Evolutionary conservation across 164 flowering plant genomes (phyloP).

Genomic region (Nelumbo lutea): DNA sequence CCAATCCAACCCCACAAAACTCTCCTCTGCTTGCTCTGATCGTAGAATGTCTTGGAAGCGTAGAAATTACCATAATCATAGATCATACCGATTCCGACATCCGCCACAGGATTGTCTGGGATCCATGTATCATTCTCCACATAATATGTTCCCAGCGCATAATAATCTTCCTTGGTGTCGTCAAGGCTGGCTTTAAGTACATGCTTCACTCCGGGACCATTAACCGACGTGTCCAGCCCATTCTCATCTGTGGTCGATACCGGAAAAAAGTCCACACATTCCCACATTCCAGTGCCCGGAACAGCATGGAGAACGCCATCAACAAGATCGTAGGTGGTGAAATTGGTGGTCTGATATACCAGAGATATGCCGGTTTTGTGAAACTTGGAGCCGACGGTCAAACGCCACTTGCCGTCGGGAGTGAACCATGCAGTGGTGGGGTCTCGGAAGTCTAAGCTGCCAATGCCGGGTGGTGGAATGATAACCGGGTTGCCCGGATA

Average conservation of each 20-base stretch:
- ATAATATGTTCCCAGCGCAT: conserved; percentile 68
- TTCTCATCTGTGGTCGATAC: conserved; percentile 31
- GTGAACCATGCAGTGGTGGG: conserved; percentile 78
- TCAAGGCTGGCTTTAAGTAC: conserved; percentile 77
- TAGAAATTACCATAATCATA: conserved; percentile 75
- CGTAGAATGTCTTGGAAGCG: conserved; percentile 84
- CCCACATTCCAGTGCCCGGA: conserved; percentile 88
- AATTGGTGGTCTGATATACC: conserved; percentile 61
- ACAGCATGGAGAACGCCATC: conserved; percentile 53
- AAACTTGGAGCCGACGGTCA: conserved; percentile 60
- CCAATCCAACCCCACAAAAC: conserved; percentile 81
- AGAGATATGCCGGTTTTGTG: conserved; percentile 57
- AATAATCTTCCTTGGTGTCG: conserved; percentile 59
- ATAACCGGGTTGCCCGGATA: conserved; percentile 67
- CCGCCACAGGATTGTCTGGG: conserved; percentile 55
- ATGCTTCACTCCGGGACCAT: conserved; percentile 62
- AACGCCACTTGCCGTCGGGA: conserved; percentile 52
- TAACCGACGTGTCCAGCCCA: conserved; percentile 64
- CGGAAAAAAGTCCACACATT: conserved; percentile 90
- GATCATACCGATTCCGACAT: conserved; percentile 67
- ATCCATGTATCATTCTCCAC: conserved; percentile 36
- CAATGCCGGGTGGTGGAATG: conserved; percentile 61
- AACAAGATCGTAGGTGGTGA: conserved; percentile 35
- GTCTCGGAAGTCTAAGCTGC: conserved; percentile 60
- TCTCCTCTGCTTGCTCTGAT: conserved; percentile 56